Evolutionary conservation across 495 filamentous ascomycete genomes (phyloP), one percentile per base, ranked within the genome.

Genomic region (Annulohypoxylon nitens): DNA sequence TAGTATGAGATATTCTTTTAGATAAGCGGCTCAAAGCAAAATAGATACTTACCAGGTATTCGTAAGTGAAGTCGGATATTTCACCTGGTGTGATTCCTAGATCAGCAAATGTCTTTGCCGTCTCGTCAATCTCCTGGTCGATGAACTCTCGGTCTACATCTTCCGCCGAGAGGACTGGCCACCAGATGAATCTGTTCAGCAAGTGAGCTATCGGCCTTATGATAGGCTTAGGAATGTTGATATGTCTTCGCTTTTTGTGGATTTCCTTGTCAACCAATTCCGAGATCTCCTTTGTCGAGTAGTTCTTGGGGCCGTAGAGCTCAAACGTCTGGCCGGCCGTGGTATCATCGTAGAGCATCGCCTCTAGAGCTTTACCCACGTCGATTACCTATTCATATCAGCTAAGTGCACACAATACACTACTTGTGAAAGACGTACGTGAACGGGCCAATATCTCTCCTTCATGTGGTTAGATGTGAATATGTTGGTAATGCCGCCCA

Each of bases 41-140:
- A 63, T 9, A 5, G 14, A 58, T 34, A 83, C 93, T 81, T 87
- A 97, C 95, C 89, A 97, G 79, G 82, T 99, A 99, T 78, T 96
- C 91, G 82, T 92, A 97, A 59, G 93, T 96, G 75, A 92, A 88
- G 78, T 91, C 88, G 81, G 86, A 90, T 70, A 98, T 85, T 58
- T 97, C 93, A 47, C 87, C 91, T 18, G 95, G 92, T 82, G 92
- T 90, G 75, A 99, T 97, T 58, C 89, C 93, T 48, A 99, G 85
- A 79, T 98, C 94, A 82, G 91, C 91, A 87, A 98, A 97, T 5
- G 97, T 98, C 88, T 97, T 98, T 55, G 96, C 95, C 3, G 84
- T 90, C 51, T 87, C 87, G 84, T 99, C 96, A 76, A 99, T 96
- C 75, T 88, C 86, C 81, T 98, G 97, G 81, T 98, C 93, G 73